A percentile compares a stretch with the other conserved stretches of the same genome.
Evolutionary conservation across 768 basidiomycete species (phyloP).

Genomic region (Auriscalpium vulgare): DNA sequence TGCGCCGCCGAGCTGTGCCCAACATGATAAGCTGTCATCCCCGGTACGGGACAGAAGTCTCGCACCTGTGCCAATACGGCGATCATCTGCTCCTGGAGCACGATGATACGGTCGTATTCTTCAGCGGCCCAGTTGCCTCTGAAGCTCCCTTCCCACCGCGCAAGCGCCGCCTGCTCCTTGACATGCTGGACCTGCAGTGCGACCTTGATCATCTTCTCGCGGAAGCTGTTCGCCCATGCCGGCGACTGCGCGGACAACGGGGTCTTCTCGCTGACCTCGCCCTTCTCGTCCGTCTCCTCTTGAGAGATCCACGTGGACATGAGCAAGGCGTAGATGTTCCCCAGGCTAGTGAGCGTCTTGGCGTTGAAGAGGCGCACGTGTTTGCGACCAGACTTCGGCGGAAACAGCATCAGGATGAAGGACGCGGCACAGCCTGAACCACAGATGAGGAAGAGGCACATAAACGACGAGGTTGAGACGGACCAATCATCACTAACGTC

Average conservation of each 20-base stretch:
- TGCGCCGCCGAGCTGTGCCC: constrained; percentile 30
- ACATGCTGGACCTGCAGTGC: constrained; percentile 28
- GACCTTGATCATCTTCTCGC: constrained; percentile 24
- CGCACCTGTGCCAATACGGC: constrained; percentile 29
- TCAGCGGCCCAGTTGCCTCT: constrained; percentile 46
- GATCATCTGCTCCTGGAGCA: constrained; percentile 35
- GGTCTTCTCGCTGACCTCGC: constrained; percentile 4
- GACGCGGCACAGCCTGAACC: constrained; percentile 38
- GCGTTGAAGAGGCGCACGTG: constrained; percentile 39
- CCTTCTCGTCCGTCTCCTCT: constrained; percentile 8
- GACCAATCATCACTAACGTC: constrained; percentile 42
- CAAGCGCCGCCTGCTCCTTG: constrained; percentile 26
- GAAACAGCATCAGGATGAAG: constrained; percentile 47
- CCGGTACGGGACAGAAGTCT: neutral
- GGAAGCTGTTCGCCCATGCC: constrained; percentile 22
- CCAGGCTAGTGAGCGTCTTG: constrained; percentile 30
- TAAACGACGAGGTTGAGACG: constrained; percentile 3
- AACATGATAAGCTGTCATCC: too few species aligned
- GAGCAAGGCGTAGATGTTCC: constrained; percentile 34
- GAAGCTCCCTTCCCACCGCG: constrained; percentile 41
- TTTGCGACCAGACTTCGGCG: constrained; percentile 40
- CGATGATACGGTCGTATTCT: constrained; percentile 35
- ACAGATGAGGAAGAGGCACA: neutral
- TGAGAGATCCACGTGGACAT: constrained; percentile 34
- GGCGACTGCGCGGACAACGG: neutral